Percentiles rank a stretch among this genome's conserved stretches.
Evolutionary conservation across 805 yeast genomes (phyloP).

Genomic region (Yarrowia alimentaria): DNA sequence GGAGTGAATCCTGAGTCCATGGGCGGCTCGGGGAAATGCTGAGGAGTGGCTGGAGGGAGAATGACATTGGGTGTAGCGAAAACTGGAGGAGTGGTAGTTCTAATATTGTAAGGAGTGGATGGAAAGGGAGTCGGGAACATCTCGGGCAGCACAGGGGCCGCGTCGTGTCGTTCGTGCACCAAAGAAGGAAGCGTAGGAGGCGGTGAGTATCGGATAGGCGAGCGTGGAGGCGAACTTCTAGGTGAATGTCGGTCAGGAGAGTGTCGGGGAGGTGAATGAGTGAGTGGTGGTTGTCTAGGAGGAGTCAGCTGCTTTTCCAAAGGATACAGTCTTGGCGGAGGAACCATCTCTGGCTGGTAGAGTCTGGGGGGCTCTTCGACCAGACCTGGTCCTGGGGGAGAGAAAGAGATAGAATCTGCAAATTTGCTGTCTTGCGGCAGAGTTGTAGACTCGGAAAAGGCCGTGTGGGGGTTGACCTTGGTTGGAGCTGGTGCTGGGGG

Average conservation of each 20-base stretch:
- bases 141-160: constrained; percentile 8
- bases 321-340: constrained; percentile 15
- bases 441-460: neutral
- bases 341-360: constrained; percentile 10
- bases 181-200: too few relatives aligned
- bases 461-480: constrained; percentile 4
- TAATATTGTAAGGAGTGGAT: constrained; percentile 8
- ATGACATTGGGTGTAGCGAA: constrained; percentile 6
- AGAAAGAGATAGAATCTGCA: constrained; percentile 4
- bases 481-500: too few relatives aligned
- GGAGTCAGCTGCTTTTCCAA: too few relatives aligned
- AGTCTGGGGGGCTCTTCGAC: constrained; percentile 8
- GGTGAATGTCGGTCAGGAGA: too few relatives aligned
- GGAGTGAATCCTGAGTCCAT: constrained; percentile 2
- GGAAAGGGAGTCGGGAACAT: constrained; percentile 14
- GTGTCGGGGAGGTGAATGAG: constrained; percentile 3
- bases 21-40: constrained; percentile 26
- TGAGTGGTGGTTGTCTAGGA: too few relatives aligned
- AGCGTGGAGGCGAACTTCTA: too few relatives aligned
- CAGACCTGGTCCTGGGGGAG: constrained; percentile 3
- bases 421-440: constrained; percentile 5
- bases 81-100: neutral
- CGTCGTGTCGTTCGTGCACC: too few relatives aligned
- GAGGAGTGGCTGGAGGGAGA: constrained; percentile 18
- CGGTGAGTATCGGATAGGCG: too few relatives aligned